Evolutionary conservation across 805 yeast genomes (phyloP).

Genomic region (Ogataea pini): DNA sequence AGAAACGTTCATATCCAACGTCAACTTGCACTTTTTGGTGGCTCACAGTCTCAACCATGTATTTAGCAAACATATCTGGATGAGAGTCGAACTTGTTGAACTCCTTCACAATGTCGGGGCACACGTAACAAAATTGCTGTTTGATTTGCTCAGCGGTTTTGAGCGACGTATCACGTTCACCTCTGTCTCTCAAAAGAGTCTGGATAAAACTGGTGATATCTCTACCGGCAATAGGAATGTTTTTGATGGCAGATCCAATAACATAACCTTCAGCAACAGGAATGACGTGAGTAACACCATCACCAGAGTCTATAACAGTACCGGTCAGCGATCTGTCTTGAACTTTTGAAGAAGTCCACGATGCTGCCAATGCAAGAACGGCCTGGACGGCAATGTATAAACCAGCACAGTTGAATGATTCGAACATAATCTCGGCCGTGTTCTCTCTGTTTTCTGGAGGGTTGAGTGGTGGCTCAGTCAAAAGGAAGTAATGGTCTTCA

Average conservation of each 20-base stretch:
- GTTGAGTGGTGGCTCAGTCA: conserved; percentile 97
- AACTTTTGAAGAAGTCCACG: conserved; percentile 97
- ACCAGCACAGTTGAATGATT: conserved; percentile 98
- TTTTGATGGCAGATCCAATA: conserved; percentile 94
- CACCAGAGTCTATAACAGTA: conserved; percentile 97
- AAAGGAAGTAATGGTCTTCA: conserved; percentile 92
- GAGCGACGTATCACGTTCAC: conserved; percentile 89
- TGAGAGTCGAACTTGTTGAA: conserved; percentile 93
- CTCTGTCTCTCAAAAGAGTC: conserved; percentile 91
- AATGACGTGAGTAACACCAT: conserved; percentile 98
- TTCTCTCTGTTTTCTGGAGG: conserved; percentile 99
- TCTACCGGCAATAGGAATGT: conserved; percentile 98
- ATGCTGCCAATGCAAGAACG: conserved; percentile 95
- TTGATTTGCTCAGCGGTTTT: conserved; percentile 96
- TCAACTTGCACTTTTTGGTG: conserved; percentile 73
- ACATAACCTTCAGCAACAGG: conserved; percentile 99
- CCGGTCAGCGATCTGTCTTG: conserved; percentile 95
- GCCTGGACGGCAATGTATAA: conserved; percentile 98
- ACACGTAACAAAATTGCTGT: conserved; percentile 95
- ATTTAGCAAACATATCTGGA: conserved; percentile 91
- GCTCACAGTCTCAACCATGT: conserved; percentile 76
- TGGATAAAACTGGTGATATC: conserved; percentile 95
- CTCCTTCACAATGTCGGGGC: conserved; percentile 97
- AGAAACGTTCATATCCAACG: conserved; percentile 95
- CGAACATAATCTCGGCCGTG: conserved; percentile 98